These are phyloP conservation scores for Talaromyces amestolkiae DNA, from an alignment of 2,329 filamentous ascomycete genomes.

Conservation along the genomic window DNA sequence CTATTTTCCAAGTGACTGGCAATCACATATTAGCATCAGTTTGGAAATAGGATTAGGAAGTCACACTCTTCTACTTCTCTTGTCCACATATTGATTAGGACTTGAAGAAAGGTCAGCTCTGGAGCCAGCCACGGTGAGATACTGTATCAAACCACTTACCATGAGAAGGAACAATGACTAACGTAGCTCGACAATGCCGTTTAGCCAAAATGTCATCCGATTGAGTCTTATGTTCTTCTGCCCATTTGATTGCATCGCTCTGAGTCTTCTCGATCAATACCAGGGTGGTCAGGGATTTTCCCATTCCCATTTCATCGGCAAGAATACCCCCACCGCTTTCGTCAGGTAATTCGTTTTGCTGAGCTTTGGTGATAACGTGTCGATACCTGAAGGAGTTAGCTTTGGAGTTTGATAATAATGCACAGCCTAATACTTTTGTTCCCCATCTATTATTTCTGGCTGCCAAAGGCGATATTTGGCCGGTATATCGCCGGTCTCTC, in stretches of 20 bases:
- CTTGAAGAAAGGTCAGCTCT: constrained; percentile 26
- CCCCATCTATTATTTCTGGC: constrained; percentile 23
- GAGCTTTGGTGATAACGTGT: constrained; percentile 43
- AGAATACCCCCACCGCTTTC: constrained; percentile 50
- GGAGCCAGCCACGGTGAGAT: background rate
- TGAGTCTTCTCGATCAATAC: constrained; percentile 49
- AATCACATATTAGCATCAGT: background rate
- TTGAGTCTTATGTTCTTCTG: constrained; percentile 21
- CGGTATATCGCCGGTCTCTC: constrained; percentile 30
- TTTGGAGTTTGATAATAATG: background rate
- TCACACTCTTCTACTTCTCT: constrained; percentile 40
- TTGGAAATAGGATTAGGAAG: constrained; percentile 16
- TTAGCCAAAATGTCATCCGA: background rate
- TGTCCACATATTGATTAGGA: constrained; percentile 44
- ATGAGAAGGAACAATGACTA: constrained; percentile 48
- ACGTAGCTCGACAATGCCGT: constrained; percentile 37
- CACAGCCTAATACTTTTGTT: constrained; percentile 22
- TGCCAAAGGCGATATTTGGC: constrained; percentile 31
- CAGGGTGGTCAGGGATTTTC: constrained; percentile 56
- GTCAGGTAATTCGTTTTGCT: constrained; percentile 18
- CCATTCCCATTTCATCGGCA: constrained; percentile 62
- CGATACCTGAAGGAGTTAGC: constrained; percentile 28
- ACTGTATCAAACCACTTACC: constrained; percentile 29
- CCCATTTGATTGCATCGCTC: constrained; percentile 38
- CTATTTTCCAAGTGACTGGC: constrained; percentile 34